A percentile compares a stretch with the other conserved stretches of the same genome.
phyloP scores from a whole-genome alignment of 345 rosid genomes.

The Cardamine chenopodiifolia region DNA sequence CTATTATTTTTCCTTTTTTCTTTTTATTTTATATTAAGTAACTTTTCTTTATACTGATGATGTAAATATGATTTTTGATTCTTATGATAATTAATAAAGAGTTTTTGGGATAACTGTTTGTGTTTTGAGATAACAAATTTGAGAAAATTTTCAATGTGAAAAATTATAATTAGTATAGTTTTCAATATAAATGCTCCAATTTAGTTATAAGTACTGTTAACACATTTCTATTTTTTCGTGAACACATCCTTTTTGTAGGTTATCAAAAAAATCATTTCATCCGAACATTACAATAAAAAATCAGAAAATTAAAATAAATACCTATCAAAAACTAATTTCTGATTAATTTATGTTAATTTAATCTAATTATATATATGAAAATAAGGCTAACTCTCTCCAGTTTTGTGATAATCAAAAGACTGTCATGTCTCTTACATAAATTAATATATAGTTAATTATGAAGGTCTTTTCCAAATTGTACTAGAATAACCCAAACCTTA shows the following conservation, averaged over 20 bases:
- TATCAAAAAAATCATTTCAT: background rate
- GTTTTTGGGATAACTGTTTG: background rate
- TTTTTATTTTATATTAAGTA: background rate
- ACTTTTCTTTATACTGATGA: background rate
- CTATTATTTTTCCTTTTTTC: background rate
- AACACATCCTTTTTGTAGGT: background rate
- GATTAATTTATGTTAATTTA: too few relatives aligned
- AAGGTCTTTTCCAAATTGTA: too few relatives aligned
- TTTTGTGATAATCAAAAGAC: too few relatives aligned
- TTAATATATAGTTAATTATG: too few relatives aligned
- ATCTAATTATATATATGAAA: too few relatives aligned
- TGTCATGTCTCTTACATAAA: too few relatives aligned
- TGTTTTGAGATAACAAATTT: background rate
- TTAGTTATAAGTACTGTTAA: background rate
- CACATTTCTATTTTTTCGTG: background rate
- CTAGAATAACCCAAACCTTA: too few relatives aligned
- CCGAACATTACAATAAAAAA: background rate
- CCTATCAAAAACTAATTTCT: background rate
- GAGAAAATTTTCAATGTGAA: background rate
- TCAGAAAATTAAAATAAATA: background rate
- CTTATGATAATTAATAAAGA: background rate
- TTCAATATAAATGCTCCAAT: too few relatives aligned
- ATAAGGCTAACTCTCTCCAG: too few relatives aligned
- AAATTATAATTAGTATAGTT: too few relatives aligned
- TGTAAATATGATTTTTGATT: background rate